phyloP scores from a whole-genome alignment of 108 stramenopile genomes.

The Hondaea fermentalgiana region DNA sequence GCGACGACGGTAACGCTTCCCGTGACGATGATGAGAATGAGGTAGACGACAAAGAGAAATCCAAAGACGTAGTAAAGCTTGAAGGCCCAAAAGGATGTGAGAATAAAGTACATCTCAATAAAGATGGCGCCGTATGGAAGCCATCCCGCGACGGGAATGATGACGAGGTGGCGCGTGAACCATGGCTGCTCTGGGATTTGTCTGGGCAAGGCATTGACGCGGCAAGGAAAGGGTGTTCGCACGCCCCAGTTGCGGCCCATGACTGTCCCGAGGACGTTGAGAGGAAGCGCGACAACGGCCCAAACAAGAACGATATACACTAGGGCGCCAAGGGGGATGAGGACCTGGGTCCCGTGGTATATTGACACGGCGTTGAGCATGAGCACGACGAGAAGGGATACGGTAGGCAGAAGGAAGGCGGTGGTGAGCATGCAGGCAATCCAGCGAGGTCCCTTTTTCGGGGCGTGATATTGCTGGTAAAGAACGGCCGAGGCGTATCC shows the following conservation, averaged over 20 bases:
- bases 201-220: slow-evolving; percentile 89
- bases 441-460: slow-evolving; percentile 24
- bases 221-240: slow-evolving; percentile 69
- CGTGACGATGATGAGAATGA: slow-evolving; percentile 84
- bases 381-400: slow-evolving; percentile 54
- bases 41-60: slow-evolving; percentile 86
- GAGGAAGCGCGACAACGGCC: slow-evolving; percentile 83
- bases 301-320: slow-evolving; percentile 82
- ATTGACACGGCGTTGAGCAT: slow-evolving; percentile 70
- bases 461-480: slow-evolving; percentile 74
- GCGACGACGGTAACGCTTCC: slow-evolving; percentile 92
- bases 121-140: slow-evolving; percentile 92
- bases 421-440: slow-evolving; percentile 69
- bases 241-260: slow-evolving; percentile 74
- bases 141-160: slow-evolving; percentile 75
- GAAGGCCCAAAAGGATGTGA: slow-evolving; percentile 77
- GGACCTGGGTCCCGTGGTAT: slow-evolving; percentile 76
- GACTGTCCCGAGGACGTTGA: slow-evolving; percentile 80
- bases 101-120: slow-evolving; percentile 92
- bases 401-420: slow-evolving; percentile 70
- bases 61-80: slow-evolving; percentile 96
- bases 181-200: slow-evolving; percentile 84
- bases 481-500: slow-evolving; percentile 77
- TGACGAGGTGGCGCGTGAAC: slow-evolving; percentile 77
- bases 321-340: slow-evolving; percentile 74